Base-by-base conservation (phyloP, 345 rosid genomes). In the Euphorbia peplus region DNA sequence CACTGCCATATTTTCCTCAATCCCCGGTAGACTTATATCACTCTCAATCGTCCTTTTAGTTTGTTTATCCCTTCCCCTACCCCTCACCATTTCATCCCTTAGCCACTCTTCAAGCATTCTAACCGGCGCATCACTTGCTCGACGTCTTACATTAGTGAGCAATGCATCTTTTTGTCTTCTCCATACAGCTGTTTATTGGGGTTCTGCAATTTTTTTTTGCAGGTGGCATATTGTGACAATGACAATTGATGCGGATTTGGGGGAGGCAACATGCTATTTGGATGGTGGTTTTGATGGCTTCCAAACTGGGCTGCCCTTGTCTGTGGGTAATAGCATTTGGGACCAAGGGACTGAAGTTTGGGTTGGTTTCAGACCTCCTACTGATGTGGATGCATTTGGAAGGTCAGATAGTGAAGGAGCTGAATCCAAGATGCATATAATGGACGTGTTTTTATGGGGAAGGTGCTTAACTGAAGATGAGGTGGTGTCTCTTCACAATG, bases 391-490 rank as follows among this genome's bases (percentile, higher is more conserved):
- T 82, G 90, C 95, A 47, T 92, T 95, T 68, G 98, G 99, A 73
- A 90, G 99, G 82, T 95, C 99, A 35, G 99, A 95, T 81, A 95
- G 99, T 64, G 99, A 95, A 82, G 99, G 98, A 80, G 90, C 82
- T 10, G 99, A 95, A 77, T 86, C 99, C 60, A 95, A 95, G 83
- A 90, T 92, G 98, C 98, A 95, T 80, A 83, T 95, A 70, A 95
- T 95, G 99, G 99, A 95, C 82, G 97, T 90, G 77, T 95, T 95
- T 79, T 81, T 95, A 2, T 95, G 99, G 99, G 99, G 98, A 46
- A 87, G 88, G 79, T 92, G 97, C 81, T 84, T 95, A 79, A 90
- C 85, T 64, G 99, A 95, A 78, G 99, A 95, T 39, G 99, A 95
- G 75, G 82, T 85, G 61, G 83, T 89, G 74, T 75, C 97, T 76